Conservation (phyloP, 306 rosid genomes). For the Bauhinia variegata region DNA sequence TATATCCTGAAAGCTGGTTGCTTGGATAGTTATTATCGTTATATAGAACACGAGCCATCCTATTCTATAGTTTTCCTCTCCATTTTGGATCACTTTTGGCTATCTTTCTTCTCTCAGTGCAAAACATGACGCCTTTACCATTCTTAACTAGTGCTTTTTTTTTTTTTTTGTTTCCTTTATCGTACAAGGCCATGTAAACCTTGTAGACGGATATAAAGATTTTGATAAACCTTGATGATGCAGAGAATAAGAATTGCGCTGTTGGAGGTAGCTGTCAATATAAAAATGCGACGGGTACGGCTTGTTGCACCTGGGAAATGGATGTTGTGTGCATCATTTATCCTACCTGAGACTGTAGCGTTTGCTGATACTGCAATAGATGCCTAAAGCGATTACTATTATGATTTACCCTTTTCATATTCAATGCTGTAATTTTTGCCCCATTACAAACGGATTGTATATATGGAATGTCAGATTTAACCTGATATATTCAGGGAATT, state of each 20-base stretch:
- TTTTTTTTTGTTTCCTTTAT: neutral
- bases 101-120: no score
- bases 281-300: slow-evolving; percentile 80
- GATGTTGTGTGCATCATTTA: slow-evolving; percentile 91
- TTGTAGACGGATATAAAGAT: neutral
- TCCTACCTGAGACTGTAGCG: slow-evolving; percentile 80
- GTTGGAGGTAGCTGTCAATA: slow-evolving; percentile 75
- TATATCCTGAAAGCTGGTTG: neutral
- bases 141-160: neutral
- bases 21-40: neutral
- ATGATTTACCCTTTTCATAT: neutral
- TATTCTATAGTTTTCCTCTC: no score
- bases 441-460: slow-evolving; percentile 19
- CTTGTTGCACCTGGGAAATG: slow-evolving; percentile 95
- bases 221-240: slow-evolving; percentile 34
- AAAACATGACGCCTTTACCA: no score
- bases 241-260: slow-evolving; percentile 87
- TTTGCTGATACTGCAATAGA: slow-evolving; percentile 51
- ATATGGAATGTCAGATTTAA: neutral
- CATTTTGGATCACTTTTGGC: no score
- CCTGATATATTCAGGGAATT: slow-evolving; percentile 1
- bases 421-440: slow-evolving; percentile 15
- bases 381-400: slow-evolving; percentile 38
- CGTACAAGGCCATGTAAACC: slow-evolving; percentile 1
- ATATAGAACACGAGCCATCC: no score